Base-by-base conservation (phyloP, 805 yeast species). In the Scheffersomyces lignosus region DNA sequence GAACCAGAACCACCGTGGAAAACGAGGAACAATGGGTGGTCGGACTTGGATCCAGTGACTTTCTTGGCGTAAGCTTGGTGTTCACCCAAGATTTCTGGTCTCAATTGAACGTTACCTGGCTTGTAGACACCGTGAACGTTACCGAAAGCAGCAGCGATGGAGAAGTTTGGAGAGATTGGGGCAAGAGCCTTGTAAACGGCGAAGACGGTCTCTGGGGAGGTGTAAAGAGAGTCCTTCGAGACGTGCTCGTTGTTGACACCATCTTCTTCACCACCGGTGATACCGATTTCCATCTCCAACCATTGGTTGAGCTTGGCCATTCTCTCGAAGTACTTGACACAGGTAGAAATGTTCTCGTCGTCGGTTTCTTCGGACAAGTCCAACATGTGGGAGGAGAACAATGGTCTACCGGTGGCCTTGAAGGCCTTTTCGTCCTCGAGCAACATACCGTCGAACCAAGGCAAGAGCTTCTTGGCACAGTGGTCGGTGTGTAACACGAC, bases 1-100 rank as follows among this genome's bases (percentile, higher is more conserved):
- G 99, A 93, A 72, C 99, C 99, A 48, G 99, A 93, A 72, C 99
- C 99, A 77, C 99, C 99, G 81, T 93, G 99, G 97, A 93, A 93
- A 54, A 93, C 99, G 56, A 93, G 80, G 86, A 81, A 93, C 64
- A 93, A 77, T 67, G 99, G 98, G 51, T 70, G 63, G 66, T 73
- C 71, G 47, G 71, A 60, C 41, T 66, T 52, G 48, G 82, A 58
- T 48, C 77, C 76, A 45, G 74, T 52, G 66, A 84, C 70, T 67
- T 81, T 70, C 69, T 78, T 75, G 56, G 97, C 95, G 75, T 82
- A 89, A 45, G 71, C 73, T 77, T 93, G 99, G 79, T 91, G 97
- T 59, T 88, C 95, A 64, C 91, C 96, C 70, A 93, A 83, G 63
- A 93, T 82, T 58, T 81, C 83, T 64, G 99, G 99, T 66, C 75